Evolutionary conservation across 495 filamentous ascomycete species (phyloP), one percentile per base, ranked within the genome.

Genomic region (Penicillium angulare): DNA sequence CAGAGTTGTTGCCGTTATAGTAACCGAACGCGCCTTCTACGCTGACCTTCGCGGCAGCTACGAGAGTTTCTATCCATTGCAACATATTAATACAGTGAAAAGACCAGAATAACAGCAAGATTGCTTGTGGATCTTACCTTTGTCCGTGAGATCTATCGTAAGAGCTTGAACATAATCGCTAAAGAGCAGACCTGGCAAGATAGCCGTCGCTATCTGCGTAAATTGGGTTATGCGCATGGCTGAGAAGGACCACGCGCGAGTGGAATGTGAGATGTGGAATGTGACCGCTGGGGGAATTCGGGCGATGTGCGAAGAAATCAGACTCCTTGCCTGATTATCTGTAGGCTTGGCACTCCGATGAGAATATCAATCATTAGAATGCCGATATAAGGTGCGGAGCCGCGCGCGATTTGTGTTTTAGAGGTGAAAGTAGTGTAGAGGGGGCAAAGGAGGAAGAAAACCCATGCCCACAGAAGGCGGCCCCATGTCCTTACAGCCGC

Each of bases 21-120:
- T 83, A 86, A 33, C 71, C 74, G 77, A 90, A 85, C 72, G 89
- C 81, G 46, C 84, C 85, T 44, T 80, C 69, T 5, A 80, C 76
- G 67, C 26, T 75, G 73, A 38, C 73, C n/a, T n/a, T 79, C 10
- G 88, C 83, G 26, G 84, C 78, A 52, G 75, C 57, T 60, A 80
- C 84, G 53, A 90, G 72, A 1, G 86, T 87, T 58, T 83, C 88
- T 91, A 34, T 44, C 20, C 27, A 31, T 31, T 31, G 27, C 27
- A 12, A 7, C 27, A 31, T 12, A 31, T 31, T 6, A 31, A 31
- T 12, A 31, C 27, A 7, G 1, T 4, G 27, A 32, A n/a, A 16
- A 6, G 10, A n/a, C 22, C 36, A 50, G 36, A n/a, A n/a, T n/a
- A n/a, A n/a, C n/a, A n/a, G n/a, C n/a, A n/a, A n/a, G 10, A 23